Conservation (phyloP, 2,329 filamentous ascomycete genomes). For the Colletotrichum limetticola region DNA sequence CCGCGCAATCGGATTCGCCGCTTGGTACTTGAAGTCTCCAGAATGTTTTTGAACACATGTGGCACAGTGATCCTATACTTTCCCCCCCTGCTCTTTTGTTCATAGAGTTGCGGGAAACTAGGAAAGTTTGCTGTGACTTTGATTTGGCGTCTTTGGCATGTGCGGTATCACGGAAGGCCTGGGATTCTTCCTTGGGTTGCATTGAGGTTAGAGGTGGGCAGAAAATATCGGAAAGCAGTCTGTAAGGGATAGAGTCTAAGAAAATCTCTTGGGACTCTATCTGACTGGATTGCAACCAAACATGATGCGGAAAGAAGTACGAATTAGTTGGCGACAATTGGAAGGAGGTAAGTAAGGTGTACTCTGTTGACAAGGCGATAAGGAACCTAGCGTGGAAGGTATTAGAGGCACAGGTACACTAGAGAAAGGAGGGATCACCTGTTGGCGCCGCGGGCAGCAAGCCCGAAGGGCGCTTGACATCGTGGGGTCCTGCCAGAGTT, state of each 20-base stretch:
- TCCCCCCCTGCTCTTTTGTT: not conserved
- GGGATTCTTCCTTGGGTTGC: not conserved
- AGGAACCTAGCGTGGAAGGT: not conserved
- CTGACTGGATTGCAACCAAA: not conserved
- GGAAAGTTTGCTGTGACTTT: not conserved
- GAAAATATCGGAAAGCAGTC: not conserved
- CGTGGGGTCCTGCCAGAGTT: not conserved
- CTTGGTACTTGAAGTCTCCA: not conserved
- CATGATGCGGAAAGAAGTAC: not conserved
- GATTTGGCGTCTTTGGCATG: not conserved
- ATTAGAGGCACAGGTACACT: not conserved
- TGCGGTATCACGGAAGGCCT: not conserved
- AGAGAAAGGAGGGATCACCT: not conserved
- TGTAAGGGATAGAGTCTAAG: not conserved
- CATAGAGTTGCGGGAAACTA: constrained; percentile 31
- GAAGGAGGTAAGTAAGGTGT: too few species aligned
- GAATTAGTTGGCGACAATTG: not conserved
- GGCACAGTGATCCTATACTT: not conserved
- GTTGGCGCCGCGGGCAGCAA: not conserved
- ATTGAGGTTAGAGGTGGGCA: not conserved
- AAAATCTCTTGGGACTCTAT: not conserved
- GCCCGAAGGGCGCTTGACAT: not conserved
- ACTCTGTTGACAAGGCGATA: too few species aligned
- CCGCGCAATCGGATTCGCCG: constrained; percentile 28
- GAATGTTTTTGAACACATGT: not conserved